These are phyloP conservation scores for Postia placenta DNA, from an alignment of 768 basidiomycete genomes.

Conservation along the genomic window DNA sequence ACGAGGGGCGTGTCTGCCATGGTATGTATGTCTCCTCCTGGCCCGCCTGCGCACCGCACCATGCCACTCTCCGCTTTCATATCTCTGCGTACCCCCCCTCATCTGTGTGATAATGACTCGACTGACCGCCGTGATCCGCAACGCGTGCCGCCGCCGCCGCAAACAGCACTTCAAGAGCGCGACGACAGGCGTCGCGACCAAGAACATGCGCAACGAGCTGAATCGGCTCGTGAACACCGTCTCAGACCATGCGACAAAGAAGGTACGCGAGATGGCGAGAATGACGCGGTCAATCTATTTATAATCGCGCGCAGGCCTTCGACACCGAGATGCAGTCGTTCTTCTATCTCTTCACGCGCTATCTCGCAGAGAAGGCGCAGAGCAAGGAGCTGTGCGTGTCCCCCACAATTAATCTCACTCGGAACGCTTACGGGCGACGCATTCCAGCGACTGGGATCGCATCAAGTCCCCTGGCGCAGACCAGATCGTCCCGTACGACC, in stretches of 20 bases:
- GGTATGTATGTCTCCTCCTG: conserved; percentile 14
- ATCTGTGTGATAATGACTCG: conserved; percentile 6
- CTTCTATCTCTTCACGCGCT: conserved; percentile 94
- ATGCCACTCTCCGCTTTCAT: background rate
- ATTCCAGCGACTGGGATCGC: conserved; percentile 26
- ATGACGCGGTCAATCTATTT: conserved; percentile 96
- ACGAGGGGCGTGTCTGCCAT: conserved; percentile 24
- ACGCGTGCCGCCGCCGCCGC: conserved; percentile 35
- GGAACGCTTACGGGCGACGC: background rate
- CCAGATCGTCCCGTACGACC: conserved; percentile 78
- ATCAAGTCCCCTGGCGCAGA: conserved; percentile 84
- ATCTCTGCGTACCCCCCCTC: background rate
- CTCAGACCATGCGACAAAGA: conserved; percentile 47
- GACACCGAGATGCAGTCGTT: conserved; percentile 95
- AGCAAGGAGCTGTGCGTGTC: conserved; percentile 73
- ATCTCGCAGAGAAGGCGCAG: conserved; percentile 85
- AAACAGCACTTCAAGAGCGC: conserved; percentile 29
- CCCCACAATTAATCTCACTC: background rate
- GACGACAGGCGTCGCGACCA: conserved; percentile 45
- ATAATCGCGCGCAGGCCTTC: conserved; percentile 90
- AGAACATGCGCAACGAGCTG: conserved; percentile 64
- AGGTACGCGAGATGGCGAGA: conserved; percentile 42
- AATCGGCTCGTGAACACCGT: conserved; percentile 59
- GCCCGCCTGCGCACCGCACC: background rate
- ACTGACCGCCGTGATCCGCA: conserved; percentile 10